Conservation (phyloP, 371 early-diverging fungal species). For the Lichtheimia ornata region DNA sequence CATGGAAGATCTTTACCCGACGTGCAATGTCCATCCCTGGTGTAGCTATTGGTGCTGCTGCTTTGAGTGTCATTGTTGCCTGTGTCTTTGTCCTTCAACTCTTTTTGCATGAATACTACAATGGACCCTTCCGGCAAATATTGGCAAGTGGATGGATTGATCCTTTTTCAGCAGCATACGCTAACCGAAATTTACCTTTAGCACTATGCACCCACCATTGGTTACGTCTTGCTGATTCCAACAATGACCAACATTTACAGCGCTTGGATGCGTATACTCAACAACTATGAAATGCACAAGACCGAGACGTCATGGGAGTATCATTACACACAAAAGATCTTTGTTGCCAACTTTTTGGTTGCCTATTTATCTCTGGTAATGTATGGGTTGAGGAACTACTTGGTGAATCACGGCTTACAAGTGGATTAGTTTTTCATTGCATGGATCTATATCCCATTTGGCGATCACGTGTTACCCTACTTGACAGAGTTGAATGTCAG, state of each 20-base stretch:
- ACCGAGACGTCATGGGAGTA: conserved; percentile 73
- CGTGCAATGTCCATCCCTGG: conserved; percentile 63
- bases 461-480: conserved; percentile 50
- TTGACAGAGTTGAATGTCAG: conserved; percentile 40
- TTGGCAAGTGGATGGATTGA: conserved; percentile 29
- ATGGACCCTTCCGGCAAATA: conserved; percentile 66
- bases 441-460: conserved; percentile 85
- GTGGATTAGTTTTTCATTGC: conserved; percentile 70
- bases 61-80: conserved; percentile 65
- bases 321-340: conserved; percentile 80
- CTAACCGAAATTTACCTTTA: conserved; percentile 14
- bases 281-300: conserved; percentile 83
- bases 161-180: too few species aligned
- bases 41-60: conserved; percentile 60
- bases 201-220: conserved; percentile 72
- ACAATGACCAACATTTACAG: conserved; percentile 70
- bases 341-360: conserved; percentile 80
- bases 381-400: neutral
- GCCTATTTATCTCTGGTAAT: conserved; percentile 74
- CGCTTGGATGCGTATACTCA: conserved; percentile 62
- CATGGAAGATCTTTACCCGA: conserved; percentile 70
- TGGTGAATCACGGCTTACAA: too few species aligned
- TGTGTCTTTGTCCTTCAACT: conserved; percentile 77
- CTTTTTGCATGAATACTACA: conserved; percentile 79
- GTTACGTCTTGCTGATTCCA: conserved; percentile 78